Base-by-base conservation (phyloP, 306 rosid species). In the Vigna nakashimae region DNA sequence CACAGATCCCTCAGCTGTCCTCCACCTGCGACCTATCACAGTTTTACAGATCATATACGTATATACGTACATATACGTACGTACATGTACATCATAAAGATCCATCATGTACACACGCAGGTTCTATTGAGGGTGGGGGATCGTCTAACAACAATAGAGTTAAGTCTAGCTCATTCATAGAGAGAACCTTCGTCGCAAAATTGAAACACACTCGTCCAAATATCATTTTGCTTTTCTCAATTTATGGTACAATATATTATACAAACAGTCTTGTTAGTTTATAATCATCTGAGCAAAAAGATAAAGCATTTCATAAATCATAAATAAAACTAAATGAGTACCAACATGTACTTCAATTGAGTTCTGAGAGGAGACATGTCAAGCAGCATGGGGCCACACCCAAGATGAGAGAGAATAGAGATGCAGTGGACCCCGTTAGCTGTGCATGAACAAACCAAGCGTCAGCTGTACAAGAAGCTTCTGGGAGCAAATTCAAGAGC, bases 21-120 rank as follows among this genome's bases (percentile, higher is more conserved):
- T 75, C 52, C 79, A 60, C 74, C 82, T 77, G 74, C 74, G 8
- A 52, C 72, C 79, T 60, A 65, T 68, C 40, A 57, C 86, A 59
- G 7, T 72, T 57, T 64, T 18, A 62, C 79, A 56, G 53, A 49
- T 63, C 76, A 22, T 46, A 5, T 24, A 52, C 10, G 51, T 65
- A 60, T 46, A 5, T 36, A 18, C 14, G 0, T 32, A 59, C 12
- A 60, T 46, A 5, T 36, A 42, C 14, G 0, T 32, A 59, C 12
- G 42, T 65, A 60, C 57, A 10, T 53, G 9, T 65, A n/a, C 22
- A 65, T 36, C 9, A 53, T 78, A 34, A 64, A 45, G 17, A 18
- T 64, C 36, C 60, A 57, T 52, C 17, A 66, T 28, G 36, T 18
- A 53, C 59, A 52, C 11, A 40, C 46, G 2, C 12, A 9, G 46